These are phyloP conservation scores for Escovopsis sp. DNA, from an alignment of 2,329 filamentous ascomycete genomes.

Conservation along the genomic window DNA sequence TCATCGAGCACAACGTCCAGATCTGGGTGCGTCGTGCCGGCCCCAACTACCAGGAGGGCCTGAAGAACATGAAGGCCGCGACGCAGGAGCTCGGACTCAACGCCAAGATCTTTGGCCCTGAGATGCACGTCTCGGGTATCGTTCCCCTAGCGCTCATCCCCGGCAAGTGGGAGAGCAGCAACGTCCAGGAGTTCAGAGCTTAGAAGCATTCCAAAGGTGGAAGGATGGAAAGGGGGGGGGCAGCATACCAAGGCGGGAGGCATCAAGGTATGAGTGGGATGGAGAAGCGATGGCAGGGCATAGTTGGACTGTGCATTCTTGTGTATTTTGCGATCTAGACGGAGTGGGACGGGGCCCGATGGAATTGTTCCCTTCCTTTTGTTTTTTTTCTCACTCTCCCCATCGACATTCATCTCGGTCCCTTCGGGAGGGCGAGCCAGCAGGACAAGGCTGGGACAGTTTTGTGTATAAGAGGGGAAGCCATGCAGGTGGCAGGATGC, in stretches of 20 bases:
- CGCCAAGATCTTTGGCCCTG: slow-evolving; percentile 49
- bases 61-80: slow-evolving; percentile 98
- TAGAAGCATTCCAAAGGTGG: slow-evolving; percentile 18
- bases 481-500: no score
- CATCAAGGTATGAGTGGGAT: background rate
- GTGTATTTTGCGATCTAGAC: slow-evolving; percentile 21
- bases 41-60: slow-evolving; percentile 98
- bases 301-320: slow-evolving; percentile 13
- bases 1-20: slow-evolving; percentile 93
- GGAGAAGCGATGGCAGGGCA: no score
- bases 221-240: slow-evolving; percentile 2
- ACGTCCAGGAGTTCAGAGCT: slow-evolving; percentile 44
- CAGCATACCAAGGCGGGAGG: slow-evolving; percentile 9
- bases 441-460: no score
- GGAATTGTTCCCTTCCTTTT: background rate
- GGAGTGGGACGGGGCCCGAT: slow-evolving; percentile 2
- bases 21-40: slow-evolving; percentile 85
- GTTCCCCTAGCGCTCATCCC: slow-evolving; percentile 75
- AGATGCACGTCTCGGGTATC: slow-evolving; percentile 97
- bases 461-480: no score
- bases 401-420: background rate
- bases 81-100: slow-evolving; percentile 80
- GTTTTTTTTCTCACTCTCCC: background rate
- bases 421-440: no score
- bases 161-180: slow-evolving; percentile 48